Base-by-base conservation (phyloP, 768 basidiomycete genomes). In the Phylloporus sp. region DNA sequence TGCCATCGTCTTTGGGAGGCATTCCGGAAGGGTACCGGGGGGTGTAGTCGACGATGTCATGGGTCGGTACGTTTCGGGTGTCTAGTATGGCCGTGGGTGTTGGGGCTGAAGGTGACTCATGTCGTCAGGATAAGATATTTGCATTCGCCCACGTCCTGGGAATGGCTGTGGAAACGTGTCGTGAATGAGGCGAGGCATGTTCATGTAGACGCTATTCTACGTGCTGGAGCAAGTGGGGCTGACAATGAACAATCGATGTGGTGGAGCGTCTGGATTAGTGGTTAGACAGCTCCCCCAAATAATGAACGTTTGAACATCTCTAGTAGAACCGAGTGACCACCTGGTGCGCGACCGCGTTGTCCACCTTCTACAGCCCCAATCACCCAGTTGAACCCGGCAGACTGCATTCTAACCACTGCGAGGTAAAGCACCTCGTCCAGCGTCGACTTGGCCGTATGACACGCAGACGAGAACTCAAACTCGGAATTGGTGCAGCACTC, bases 1-100 rank as follows among this genome's bases (percentile, higher is more conserved):
- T 4, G 57, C 62, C 2, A 36, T 71, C 32, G 50, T 71, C 22
- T 73, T 73, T 49, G 71, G 70, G 3, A 45, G 65, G n/a, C 71
- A 73, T 43, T 57, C 59, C 32, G 71, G 63, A 5, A 31, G 55
- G 13, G 50, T 47, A 16, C 41, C 60, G 40, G 64, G 58, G 32
- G 68, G 69, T 0, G 38, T 56, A 11, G 64, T 67, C 18, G 58
- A 68, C 31, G 68, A 72, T 34, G 50, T 59, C 31, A 51, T 68
- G 44, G 52, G 46, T 27, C 31, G 40, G 52, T 53, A 48, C 27
- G 46, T 48, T 16, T n/a, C 10, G 15, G 29, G 3, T 13, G 7
- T 1, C 23, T 7, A 18, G 6, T 9, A 18, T 13, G 10, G 22
- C 23, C 15, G 20, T 28, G 38, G n/a, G n/a, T 40, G 27, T 40